Base-by-base conservation (phyloP, 768 basidiomycete genomes). In the Auricularia heimuer region DNA sequence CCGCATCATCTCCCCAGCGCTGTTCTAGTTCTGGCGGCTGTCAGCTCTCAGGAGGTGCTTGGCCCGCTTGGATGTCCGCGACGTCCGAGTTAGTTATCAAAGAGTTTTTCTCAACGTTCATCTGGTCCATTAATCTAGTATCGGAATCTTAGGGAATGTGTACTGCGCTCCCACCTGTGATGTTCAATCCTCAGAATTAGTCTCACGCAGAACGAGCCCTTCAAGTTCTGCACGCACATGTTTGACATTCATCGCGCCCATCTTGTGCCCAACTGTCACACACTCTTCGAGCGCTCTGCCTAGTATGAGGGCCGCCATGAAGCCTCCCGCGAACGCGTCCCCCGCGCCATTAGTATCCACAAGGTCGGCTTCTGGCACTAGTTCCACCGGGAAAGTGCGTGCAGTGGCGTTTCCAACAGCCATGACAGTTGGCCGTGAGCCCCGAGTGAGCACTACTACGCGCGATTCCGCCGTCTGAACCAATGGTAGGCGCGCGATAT, bases 321-420 rank as follows among this genome's bases (percentile, higher is more conserved):
- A 95, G 44, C 92, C 97, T 65, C 96, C 97, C 29, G 94, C 94
- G 71, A 99, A 98, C 54, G 92, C 93, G 74, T 99, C 96, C 51
- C 97, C 97, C 21, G 97, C 97, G 62, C 92, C 97, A 75, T 99
- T 99, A 60, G 97, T 98, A 75, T 99, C 97, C 65, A 97, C 88
- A 69, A 97, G 94, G 75, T 87, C 70, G 51, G 79, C 82, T 63
- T 81, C 80, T 60, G 72, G 24, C 29, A 77, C 66, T 58, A 64
- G 67, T 39, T 63, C 56, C 63, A 77, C 73, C 29, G 73, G 62
- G 71, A 68, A 45, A 6, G 44, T 54, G 47, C 47, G 47, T 18
- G 71, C 67, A 14, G 70, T 61, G 35, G 71, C 66, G 54, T 70
- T 67, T 12, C 77, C 74, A 18, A 75, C 73, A 44, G 79, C 79